These are phyloP conservation scores for Grigorovia yakushimaensis DNA, from an alignment of 805 yeast species.

Conservation along the genomic window DNA sequence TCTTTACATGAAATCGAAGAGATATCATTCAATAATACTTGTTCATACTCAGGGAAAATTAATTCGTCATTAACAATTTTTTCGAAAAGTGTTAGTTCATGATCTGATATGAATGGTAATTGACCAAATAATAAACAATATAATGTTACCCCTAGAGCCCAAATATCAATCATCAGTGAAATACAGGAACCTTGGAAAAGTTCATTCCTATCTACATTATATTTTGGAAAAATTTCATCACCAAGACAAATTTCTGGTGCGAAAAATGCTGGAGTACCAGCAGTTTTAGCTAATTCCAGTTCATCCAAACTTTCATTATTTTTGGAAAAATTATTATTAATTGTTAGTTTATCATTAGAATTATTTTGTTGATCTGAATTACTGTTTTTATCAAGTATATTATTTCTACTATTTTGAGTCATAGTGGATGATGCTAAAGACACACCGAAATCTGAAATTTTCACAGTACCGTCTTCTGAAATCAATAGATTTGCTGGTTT, in stretches of 20 bases:
- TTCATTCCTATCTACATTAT: slow-evolving; percentile 16
- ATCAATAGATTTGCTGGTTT: slow-evolving; percentile 88
- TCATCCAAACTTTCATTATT: slow-evolving; percentile 36
- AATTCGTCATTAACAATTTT: slow-evolving; percentile 60
- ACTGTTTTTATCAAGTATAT: too few relatives aligned
- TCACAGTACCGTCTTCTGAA: slow-evolving; percentile 61
- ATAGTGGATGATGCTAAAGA: slow-evolving; percentile 41
- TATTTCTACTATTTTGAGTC: slow-evolving; percentile 8
- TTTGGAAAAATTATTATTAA: slow-evolving; percentile 1
- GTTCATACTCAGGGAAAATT: slow-evolving; percentile 41
- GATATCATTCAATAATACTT: slow-evolving; percentile 19
- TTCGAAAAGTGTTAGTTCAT: slow-evolving; percentile 57
- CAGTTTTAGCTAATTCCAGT: slow-evolving; percentile 86
- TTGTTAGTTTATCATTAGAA: not conserved
- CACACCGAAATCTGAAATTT: slow-evolving; percentile 93
- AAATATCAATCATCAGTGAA: slow-evolving; percentile 84
- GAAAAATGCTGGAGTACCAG: slow-evolving; percentile 95
- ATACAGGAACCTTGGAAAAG: slow-evolving; percentile 40
- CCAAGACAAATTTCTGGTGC: slow-evolving; percentile 88
- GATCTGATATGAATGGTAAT: slow-evolving; percentile 83
- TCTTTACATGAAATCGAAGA: slow-evolving; percentile 33
- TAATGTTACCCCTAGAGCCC: slow-evolving; percentile 93
- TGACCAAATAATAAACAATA: slow-evolving; percentile 84
- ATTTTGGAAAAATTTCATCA: slow-evolving; percentile 23
- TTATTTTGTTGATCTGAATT: slow-evolving; percentile 8